Evolutionary conservation across 495 filamentous ascomycete species (phyloP).

Genomic region (Xylaria bambusicola): DNA sequence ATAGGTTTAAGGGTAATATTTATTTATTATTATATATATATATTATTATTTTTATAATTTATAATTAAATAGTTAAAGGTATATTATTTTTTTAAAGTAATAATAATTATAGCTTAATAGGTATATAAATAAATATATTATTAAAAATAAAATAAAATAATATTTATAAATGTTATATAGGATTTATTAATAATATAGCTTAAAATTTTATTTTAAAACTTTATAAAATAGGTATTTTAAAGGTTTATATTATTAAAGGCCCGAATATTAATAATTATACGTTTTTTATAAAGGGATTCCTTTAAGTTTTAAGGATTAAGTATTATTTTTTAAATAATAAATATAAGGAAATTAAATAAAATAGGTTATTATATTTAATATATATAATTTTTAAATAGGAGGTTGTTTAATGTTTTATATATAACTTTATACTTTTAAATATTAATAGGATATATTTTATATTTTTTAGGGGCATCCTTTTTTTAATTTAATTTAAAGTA

Average conservation of each 20-base stretch:
- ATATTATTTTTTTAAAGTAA: background rate
- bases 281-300: conserved; percentile 1
- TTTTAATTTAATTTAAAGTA: conserved; percentile 3
- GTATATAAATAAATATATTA: background rate
- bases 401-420: background rate
- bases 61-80: background rate
- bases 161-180: background rate
- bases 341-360: conserved; percentile 1
- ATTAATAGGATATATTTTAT: background rate
- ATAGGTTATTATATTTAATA: background rate
- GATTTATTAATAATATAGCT: conserved; percentile 1
- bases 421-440: conserved; percentile 3
- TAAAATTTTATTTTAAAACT: conserved; percentile 14
- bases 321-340: background rate
- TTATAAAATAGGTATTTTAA: conserved; percentile 20
- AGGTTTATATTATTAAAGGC: conserved; percentile 17
- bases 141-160: background rate
- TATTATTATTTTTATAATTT: background rate
- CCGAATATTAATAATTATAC: conserved; percentile 12
- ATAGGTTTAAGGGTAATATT: conserved; percentile 5
- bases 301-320: background rate
- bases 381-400: conserved; percentile 2
- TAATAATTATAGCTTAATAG: background rate
- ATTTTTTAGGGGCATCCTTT: conserved; percentile 8
- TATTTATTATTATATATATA: conserved; percentile 11